phyloP scores from a whole-genome alignment of 192 early-diverging fungal species.

The Podila verticillata region DNA sequence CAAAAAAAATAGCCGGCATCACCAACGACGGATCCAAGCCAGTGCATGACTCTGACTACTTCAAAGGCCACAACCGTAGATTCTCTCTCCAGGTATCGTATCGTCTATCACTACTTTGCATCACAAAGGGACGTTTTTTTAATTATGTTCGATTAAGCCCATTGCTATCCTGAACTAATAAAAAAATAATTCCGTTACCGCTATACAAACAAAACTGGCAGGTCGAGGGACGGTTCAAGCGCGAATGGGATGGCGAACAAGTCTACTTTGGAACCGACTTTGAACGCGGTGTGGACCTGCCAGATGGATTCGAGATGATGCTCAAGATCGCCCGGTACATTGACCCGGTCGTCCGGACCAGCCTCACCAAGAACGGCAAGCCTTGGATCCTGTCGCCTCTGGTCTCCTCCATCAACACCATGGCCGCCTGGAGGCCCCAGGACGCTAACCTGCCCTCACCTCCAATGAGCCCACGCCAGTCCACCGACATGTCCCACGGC shows the following conservation, averaged over 20 bases:
- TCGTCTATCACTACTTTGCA: not conserved
- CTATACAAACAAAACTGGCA: not conserved
- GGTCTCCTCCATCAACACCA: conserved; percentile 48
- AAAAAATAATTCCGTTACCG: not conserved
- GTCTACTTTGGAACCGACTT: conserved; percentile 53
- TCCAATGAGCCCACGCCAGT: conserved; percentile 17
- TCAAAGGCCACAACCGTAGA: conserved; percentile 47
- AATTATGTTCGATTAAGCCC: no score
- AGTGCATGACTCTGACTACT: conserved; percentile 39
- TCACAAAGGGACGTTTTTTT: not conserved
- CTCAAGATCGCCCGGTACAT: conserved; percentile 45
- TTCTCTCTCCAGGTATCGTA: conserved; percentile 49
- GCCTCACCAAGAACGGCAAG: conserved; percentile 20
- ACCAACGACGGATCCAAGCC: conserved; percentile 47
- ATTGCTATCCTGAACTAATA: not conserved
- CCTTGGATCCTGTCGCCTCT: conserved; percentile 51
- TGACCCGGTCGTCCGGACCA: conserved; percentile 46
- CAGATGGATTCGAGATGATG: conserved; percentile 38
- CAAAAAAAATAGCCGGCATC: conserved; percentile 19
- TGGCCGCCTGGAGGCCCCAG: conserved; percentile 48
- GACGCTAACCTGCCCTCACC: conserved; percentile 33
- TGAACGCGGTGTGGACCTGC: conserved; percentile 31
- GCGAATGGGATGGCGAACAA: conserved; percentile 35
- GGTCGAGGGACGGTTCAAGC: conserved; percentile 50
- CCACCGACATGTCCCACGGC: conserved; percentile 12